These are phyloP conservation scores for Agaricus sinodeliciosus DNA, from an alignment of 768 basidiomycete genomes.

Conservation along the genomic window DNA sequence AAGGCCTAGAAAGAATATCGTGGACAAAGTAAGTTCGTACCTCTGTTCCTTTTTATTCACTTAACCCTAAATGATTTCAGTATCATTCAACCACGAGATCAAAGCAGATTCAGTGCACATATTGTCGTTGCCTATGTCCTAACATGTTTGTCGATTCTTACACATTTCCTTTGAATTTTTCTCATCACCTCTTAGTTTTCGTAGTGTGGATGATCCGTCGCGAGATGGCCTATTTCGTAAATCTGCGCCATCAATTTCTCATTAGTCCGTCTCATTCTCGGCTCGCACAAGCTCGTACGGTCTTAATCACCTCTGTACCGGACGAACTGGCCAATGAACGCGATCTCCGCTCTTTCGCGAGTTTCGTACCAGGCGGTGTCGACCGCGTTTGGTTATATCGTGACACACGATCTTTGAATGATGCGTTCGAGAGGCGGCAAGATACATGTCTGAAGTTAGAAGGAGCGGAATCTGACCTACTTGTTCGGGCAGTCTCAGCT, in stretches of 20 bases:
- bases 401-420: constrained; percentile 38
- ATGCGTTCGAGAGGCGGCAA: constrained; percentile 36
- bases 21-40: constrained; percentile 43
- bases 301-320: constrained; percentile 61
- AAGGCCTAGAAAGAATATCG: constrained; percentile 36
- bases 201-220: constrained; percentile 52
- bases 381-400: constrained; percentile 64
- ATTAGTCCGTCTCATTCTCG: constrained; percentile 51
- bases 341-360: constrained; percentile 44
- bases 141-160: constrained; percentile 32
- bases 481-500: constrained; percentile 31
- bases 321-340: constrained; percentile 43
- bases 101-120: constrained; percentile 50
- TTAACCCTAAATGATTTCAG: constrained; percentile 16
- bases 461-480: constrained; percentile 43
- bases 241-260: constrained; percentile 53
- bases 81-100: constrained; percentile 26
- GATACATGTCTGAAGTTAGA: constrained; percentile 49
- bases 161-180: background rate
- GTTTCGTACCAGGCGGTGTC: constrained; percentile 64
- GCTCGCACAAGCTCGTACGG: constrained; percentile 60
- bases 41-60: background rate
- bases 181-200: constrained; percentile 34
- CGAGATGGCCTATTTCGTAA: constrained; percentile 52
- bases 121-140: constrained; percentile 44